These are phyloP conservation scores for Agrocybe chaxingu DNA, from an alignment of 768 basidiomycete genomes.

Conservation along the genomic window DNA sequence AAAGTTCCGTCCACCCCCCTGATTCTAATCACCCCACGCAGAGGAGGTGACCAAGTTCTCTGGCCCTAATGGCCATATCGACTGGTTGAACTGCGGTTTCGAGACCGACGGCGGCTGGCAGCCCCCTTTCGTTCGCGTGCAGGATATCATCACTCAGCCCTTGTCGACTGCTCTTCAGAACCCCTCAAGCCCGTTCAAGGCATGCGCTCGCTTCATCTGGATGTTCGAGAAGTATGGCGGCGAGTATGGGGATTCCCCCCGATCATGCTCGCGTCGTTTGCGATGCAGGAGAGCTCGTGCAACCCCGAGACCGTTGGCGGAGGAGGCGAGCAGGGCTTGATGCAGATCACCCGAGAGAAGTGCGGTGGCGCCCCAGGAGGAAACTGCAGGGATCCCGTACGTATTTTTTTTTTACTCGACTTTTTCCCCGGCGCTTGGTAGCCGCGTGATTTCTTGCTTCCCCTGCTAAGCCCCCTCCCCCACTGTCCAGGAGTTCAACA, in stretches of 20 bases:
- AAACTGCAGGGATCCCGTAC: slow-evolving; percentile 45
- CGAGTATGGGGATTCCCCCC: slow-evolving; percentile 56
- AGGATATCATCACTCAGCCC: slow-evolving; percentile 46
- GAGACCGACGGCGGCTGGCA: slow-evolving; percentile 63
- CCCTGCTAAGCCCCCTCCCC: neutral
- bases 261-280: slow-evolving; percentile 81
- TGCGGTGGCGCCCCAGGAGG: slow-evolving; percentile 55
- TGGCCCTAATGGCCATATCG: slow-evolving; percentile 71
- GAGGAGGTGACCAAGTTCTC: slow-evolving; percentile 43
- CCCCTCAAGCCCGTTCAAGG: slow-evolving; percentile 51
- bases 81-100: slow-evolving; percentile 80
- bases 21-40: slow-evolving; percentile 21
- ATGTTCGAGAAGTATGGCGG: slow-evolving; percentile 60
- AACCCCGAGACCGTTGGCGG: slow-evolving; percentile 64
- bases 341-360: slow-evolving; percentile 83
- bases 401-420: slow-evolving; percentile 13
- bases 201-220: slow-evolving; percentile 47
- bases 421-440: neutral
- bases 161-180: slow-evolving; percentile 47
- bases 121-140: slow-evolving; percentile 58
- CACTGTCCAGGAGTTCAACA: slow-evolving; percentile 60
- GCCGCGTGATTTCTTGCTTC: no score
- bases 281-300: slow-evolving; percentile 84
- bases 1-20: neutral
- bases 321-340: slow-evolving; percentile 80